Evolutionary conservation across 2,329 filamentous ascomycete species (phyloP).

Genomic region (Didymella exigua): DNA sequence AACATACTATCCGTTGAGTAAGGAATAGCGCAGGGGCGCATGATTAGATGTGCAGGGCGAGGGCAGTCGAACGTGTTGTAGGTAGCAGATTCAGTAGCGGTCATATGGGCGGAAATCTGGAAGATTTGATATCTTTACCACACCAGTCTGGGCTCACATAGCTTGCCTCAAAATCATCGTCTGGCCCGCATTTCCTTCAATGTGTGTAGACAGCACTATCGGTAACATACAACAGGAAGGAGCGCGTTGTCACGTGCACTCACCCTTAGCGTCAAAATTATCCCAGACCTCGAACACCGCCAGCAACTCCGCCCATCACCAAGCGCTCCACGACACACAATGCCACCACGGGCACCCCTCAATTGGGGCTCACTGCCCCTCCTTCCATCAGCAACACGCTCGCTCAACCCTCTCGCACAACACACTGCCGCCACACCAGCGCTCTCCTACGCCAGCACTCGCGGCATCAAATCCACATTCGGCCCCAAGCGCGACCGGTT

Average conservation of each 20-base stretch:
- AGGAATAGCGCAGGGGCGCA: background rate
- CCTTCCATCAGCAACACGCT: slow-evolving; percentile 35
- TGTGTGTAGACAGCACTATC: background rate
- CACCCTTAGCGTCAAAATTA: slow-evolving; percentile 21
- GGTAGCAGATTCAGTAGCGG: slow-evolving; percentile 8
- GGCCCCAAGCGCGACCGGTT: slow-evolving; percentile 58
- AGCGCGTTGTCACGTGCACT: slow-evolving; percentile 9
- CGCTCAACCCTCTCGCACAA: slow-evolving; percentile 27
- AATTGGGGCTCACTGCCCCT: slow-evolving; percentile 43
- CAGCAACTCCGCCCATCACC: slow-evolving; percentile 10
- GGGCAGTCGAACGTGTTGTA: background rate
- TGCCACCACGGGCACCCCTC: slow-evolving; percentile 45
- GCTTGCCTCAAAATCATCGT: background rate
- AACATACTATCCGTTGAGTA: background rate
- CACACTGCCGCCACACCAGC: slow-evolving; percentile 21
- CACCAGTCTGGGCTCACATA: background rate
- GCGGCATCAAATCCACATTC: slow-evolving; percentile 63
- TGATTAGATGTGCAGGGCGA: background rate
- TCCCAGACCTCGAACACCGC: slow-evolving; percentile 18
- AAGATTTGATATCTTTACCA: slow-evolving; percentile 15
- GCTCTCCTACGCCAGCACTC: slow-evolving; percentile 34
- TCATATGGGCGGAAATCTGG: slow-evolving; percentile 16
- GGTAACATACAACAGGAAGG: background rate
- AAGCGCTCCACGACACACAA: slow-evolving; percentile 20
- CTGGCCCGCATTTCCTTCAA: background rate